Percentiles rank a stretch among this genome's conserved stretches.
Evolutionary conservation across 495 filamentous ascomycete species (phyloP).

Genomic region (Daldinia grandis): DNA sequence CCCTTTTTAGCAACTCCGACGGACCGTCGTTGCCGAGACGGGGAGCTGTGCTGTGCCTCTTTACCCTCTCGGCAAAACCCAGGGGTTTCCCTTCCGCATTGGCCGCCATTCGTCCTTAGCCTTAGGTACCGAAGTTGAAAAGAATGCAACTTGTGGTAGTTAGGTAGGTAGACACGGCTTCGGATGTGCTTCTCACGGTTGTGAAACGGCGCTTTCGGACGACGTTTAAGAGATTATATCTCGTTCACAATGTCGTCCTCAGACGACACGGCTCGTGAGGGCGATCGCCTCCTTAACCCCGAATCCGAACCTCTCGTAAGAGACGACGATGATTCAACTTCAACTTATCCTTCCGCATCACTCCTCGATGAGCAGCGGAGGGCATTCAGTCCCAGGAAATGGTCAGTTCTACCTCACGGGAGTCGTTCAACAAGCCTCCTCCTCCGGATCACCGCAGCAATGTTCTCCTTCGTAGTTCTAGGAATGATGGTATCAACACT

Average conservation of each 20-base stretch:
- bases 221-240: not conserved
- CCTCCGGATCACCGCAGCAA: constrained; percentile 28
- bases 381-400: constrained; percentile 6
- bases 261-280: constrained; percentile 4
- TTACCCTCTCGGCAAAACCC: not conserved
- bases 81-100: not conserved
- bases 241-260: constrained; percentile 7
- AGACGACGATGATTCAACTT: not conserved
- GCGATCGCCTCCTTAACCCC: constrained; percentile 18
- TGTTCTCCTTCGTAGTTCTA: constrained; percentile 29
- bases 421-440: not conserved
- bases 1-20: not conserved
- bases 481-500: constrained; percentile 31
- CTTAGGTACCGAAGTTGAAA: too few species aligned
- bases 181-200: too few species aligned
- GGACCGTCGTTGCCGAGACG: not conserved
- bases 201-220: too few species aligned
- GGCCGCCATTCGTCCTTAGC: not conserved
- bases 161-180: too few species aligned
- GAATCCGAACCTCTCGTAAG: not conserved
- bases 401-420: not conserved
- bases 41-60: not conserved
- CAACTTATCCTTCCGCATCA: not conserved
- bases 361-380: not conserved
- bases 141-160: too few species aligned